Evolutionary conservation across 1,139 yeast species (phyloP), one percentile per base, ranked within the genome.

Genomic region (Kodamaea anthophila): DNA sequence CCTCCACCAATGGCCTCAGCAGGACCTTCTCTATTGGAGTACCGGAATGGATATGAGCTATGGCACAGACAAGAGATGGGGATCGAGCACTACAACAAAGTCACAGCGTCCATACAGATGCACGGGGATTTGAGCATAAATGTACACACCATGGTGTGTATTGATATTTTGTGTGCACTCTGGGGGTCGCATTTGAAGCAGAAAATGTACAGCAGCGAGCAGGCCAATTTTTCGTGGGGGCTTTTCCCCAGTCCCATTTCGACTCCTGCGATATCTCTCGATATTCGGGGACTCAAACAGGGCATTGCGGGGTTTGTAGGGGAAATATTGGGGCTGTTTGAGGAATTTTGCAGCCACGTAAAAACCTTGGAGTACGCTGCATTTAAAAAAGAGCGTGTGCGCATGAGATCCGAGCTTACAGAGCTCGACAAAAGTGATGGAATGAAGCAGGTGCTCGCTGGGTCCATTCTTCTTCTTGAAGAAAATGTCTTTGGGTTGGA

Each of bases 191-290:
- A 49, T 6, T 44, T 77, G 1, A 49, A 60, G n/a, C 46, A 53
- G 2, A 40, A 40, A 4, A 41, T 80, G 3, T 78, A 77, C 43
- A 62, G 67, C 0, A 64, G 77, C 0, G 72, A 75, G 34, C 44
- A 60, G 14, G 38, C 75, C 9, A 73, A 76, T 3, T 76, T 64
- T 41, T 53, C 70, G 1, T 79, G 79, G 72, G 74, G 70, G 13
- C 37, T 77, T 0, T 58, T 51, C 23, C 68, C 84, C 0, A 69
- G 77, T 4, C 39, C 57, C 13, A 65, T 67, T 35, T 75, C 78
- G 5, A 70, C 65, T 26, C 60, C 65, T 1, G 65, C 77, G 5
- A 45, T 79, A 5, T 49, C 67, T 0, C 42, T 79, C 21, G 68
- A 66, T 4, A 44, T 76, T 1, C 54, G 66, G 25, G 87, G 87